These are phyloP conservation scores for Leccinum subgranulosum DNA, from an alignment of 768 basidiomycete species.

Conservation along the genomic window DNA sequence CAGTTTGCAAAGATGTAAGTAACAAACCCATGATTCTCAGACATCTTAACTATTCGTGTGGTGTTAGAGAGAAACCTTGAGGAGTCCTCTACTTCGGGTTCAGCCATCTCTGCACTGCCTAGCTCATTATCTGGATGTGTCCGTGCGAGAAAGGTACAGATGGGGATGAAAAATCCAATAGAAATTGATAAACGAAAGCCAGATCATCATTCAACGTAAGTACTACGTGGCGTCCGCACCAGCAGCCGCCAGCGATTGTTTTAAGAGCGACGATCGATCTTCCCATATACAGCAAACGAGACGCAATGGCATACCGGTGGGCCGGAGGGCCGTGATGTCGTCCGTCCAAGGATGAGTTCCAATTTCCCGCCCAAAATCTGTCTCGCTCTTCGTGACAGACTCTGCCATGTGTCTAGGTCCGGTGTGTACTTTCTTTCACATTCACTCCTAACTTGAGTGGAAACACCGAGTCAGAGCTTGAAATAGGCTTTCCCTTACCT, in stretches of 20 bases:
- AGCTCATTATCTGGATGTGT: neutral
- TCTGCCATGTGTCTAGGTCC: neutral
- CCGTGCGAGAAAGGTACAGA: neutral
- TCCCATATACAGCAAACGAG: neutral
- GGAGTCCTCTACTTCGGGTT: no score
- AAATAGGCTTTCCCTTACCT: constrained; percentile 33
- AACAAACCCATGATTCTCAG: neutral
- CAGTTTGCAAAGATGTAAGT: neutral
- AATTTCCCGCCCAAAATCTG: neutral
- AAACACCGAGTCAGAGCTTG: constrained; percentile 1
- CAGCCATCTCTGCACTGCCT: no score
- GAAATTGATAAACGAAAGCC: no score
- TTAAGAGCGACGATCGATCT: neutral
- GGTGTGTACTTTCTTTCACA: neutral
- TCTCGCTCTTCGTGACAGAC: no score
- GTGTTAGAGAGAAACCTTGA: neutral
- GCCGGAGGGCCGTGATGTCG: neutral
- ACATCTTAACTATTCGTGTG: neutral
- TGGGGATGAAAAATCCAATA: neutral
- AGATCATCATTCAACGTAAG: no score
- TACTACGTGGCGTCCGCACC: no score
- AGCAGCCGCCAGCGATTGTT: no score
- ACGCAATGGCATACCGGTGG: neutral
- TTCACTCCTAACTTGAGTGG: constrained; percentile 11
- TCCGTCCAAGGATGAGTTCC: neutral